phyloP scores from a whole-genome alignment of 495 filamentous ascomycete genomes.

The Pseudoneurospora amorphoporcata region DNA sequence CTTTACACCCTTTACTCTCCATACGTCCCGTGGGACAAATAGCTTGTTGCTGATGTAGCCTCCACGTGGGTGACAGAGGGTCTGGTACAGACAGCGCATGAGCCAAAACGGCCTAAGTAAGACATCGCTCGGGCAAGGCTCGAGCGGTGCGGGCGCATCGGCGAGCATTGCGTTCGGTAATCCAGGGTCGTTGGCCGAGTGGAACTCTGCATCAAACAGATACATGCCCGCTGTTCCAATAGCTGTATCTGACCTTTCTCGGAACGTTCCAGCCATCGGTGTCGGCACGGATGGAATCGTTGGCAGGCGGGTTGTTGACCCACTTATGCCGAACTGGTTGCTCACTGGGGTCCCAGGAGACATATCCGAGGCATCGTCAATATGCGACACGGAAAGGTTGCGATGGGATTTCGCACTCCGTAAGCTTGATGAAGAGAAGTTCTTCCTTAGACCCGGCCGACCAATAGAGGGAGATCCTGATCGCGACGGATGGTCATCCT shows the following conservation, averaged over 20 bases:
- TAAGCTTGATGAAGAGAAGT: constrained; percentile 67
- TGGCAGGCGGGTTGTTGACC: constrained; percentile 26
- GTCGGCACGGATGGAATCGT: constrained; percentile 59
- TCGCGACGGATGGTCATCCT: constrained; percentile 21
- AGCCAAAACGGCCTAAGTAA: constrained; percentile 92
- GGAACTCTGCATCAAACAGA: constrained; percentile 77
- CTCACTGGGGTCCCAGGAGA: constrained; percentile 69
- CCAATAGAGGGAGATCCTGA: constrained; percentile 29
- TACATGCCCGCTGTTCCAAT: constrained; percentile 58
- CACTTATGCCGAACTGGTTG: constrained; percentile 45
- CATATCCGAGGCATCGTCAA: constrained; percentile 52
- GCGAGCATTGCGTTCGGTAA: constrained; percentile 48
- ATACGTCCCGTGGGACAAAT: constrained; percentile 86
- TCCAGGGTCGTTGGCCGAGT: constrained; percentile 58
- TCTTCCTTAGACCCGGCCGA: constrained; percentile 55
- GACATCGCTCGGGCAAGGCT: constrained; percentile 81
- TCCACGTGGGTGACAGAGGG: constrained; percentile 79
- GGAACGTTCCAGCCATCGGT: constrained; percentile 50
- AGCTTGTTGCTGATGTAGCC: constrained; percentile 85
- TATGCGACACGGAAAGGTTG: constrained; percentile 63
- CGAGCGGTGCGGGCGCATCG: constrained; percentile 61
- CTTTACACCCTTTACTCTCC: constrained; percentile 90
- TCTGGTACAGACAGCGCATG: constrained; percentile 87
- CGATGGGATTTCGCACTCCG: constrained; percentile 54
- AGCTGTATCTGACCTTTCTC: constrained; percentile 34